Base-by-base conservation (phyloP, 805 yeast species). In the Candida ipomoeae region DNA sequence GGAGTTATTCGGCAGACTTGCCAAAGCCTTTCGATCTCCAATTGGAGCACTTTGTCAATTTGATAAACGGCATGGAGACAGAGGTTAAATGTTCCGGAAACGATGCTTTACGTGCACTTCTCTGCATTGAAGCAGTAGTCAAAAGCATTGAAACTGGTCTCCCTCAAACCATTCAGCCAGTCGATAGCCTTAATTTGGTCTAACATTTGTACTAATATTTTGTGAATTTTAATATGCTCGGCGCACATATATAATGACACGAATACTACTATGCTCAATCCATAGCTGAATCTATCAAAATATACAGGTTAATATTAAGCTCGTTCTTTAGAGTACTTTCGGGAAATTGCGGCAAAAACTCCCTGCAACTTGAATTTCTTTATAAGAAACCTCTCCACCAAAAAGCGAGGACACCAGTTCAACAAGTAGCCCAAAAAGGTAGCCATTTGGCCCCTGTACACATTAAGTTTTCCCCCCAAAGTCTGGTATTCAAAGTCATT, bases 371-470 rank as follows among this genome's bases (percentile, higher is more conserved):
- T 56, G 58, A 72, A 70, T 58, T 74, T 75, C 35, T 64, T 63
- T 10, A 67, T 59, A 15, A 82, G 62, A 0, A 59, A 62, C 45
- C 53, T 56, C 52, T 79, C 83, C n/a, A 75, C 55, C 13, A 82
- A 34, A 58, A 73, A 74, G 45, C 78, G 67, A 11, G 87, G 88
- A 15, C 72, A 66, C 57, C 68, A 66, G 13, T 53, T 52, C 35
- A 68, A 58, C 3, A 73, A 55, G 55, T 62, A 66, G 10, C 70
- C 62, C 51, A 78, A 57, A 3, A 74, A 41, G 1, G 60, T 54
- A 3, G 83, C 78, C 63, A 65, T 63, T 0, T 68, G 57, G 6
- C 92, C 92, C 47, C 85, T 68, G 61, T 82, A 83, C 14, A 77
- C 68, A 60, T 83, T 79, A 40, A 84, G 74, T 17, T 52, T 45